These are phyloP conservation scores for Penicillium hesseltinei DNA, from an alignment of 2,329 filamentous ascomycete genomes.

Conservation along the genomic window DNA sequence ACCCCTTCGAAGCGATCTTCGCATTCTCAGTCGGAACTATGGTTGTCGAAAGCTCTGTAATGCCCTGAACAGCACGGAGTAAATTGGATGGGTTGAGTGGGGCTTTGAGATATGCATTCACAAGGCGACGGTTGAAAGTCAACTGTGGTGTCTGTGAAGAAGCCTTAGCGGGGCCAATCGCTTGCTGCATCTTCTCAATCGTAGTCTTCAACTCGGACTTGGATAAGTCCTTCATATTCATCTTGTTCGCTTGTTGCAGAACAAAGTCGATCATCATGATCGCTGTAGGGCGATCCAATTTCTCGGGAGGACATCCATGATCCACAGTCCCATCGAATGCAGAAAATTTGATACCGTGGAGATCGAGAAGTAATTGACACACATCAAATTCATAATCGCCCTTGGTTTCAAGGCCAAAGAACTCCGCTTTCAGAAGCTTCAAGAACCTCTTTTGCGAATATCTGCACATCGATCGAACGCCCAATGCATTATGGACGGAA, in stretches of 20 bases:
- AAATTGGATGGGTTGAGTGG: constrained; percentile 79
- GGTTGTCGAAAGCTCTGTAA: constrained; percentile 70
- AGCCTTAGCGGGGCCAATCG: constrained; percentile 73
- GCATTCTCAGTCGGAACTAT: constrained; percentile 68
- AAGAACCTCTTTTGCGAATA: constrained; percentile 82
- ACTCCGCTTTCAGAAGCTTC: constrained; percentile 81
- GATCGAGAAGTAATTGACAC: constrained; percentile 77
- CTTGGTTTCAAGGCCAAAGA: constrained; percentile 71
- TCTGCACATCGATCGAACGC: constrained; percentile 81
- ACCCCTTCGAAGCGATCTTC: constrained; percentile 72
- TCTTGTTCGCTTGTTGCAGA: constrained; percentile 73
- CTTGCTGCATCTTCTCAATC: constrained; percentile 89
- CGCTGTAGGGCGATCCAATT: constrained; percentile 76
- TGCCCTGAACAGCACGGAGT: constrained; percentile 76
- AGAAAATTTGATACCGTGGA: constrained; percentile 77
- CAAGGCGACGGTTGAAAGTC: constrained; percentile 81
- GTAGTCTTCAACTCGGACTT: constrained; percentile 88
- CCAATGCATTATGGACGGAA: constrained; percentile 78
- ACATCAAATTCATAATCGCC: constrained; percentile 85
- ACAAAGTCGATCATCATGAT: constrained; percentile 81
- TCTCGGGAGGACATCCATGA: constrained; percentile 74
- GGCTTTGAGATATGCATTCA: constrained; percentile 76
- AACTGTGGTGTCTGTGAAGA: constrained; percentile 75
- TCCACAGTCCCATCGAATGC: constrained; percentile 69
- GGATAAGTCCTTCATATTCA: constrained; percentile 85